Base-by-base conservation (phyloP, 1,139 yeast genomes). In the Saccharomyces hybrid region DNA sequence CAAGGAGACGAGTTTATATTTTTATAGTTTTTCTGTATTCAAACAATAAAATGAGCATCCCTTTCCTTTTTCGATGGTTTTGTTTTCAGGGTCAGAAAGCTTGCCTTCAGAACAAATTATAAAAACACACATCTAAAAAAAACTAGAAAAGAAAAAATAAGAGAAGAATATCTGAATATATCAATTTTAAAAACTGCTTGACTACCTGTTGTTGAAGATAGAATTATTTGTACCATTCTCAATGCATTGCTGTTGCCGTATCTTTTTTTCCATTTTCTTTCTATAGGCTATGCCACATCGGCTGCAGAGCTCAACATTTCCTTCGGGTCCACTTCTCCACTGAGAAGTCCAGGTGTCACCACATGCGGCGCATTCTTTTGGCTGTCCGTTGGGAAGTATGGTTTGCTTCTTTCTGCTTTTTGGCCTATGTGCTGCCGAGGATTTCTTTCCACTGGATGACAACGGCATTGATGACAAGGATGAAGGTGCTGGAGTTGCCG, bases 331-430 rank as follows among this genome's bases (percentile, higher is more conserved):
- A 8, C 44, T 38, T 11, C 44, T 16, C 44, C 44, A 38, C 44
- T 38, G 44, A 11, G 44, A 38, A 38, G 44, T 38, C 44, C 44
- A 38, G 25, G 44, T 38, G 44, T 38, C 44, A 38, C 44, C 44
- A 13, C 44, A 38, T 2, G 44, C 11, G 7, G 44, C 44, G 23
- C 44, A 38, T 11, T 38, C 44, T 38, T 38, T 38, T 9, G n/a
- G 44, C 11, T 38, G 25, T 1, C 44, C 44, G 23, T 38, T 38
- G 5, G 44, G 44, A 5, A 50, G 56, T 47, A 31, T 46, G 55
- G 26, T 56, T 60, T 52, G 55, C 58, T 41, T 52, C 60, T 8
- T 55, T 60, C 26, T 58, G 63, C 52, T 57, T 60, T 13, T 38
- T 0, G 44, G 44, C 9, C 44, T 38, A 16, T 38, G 13, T 16